Evolutionary conservation across 1,284 basidiomycete species (phyloP).

Genomic region (Pseudozyma sp.): DNA sequence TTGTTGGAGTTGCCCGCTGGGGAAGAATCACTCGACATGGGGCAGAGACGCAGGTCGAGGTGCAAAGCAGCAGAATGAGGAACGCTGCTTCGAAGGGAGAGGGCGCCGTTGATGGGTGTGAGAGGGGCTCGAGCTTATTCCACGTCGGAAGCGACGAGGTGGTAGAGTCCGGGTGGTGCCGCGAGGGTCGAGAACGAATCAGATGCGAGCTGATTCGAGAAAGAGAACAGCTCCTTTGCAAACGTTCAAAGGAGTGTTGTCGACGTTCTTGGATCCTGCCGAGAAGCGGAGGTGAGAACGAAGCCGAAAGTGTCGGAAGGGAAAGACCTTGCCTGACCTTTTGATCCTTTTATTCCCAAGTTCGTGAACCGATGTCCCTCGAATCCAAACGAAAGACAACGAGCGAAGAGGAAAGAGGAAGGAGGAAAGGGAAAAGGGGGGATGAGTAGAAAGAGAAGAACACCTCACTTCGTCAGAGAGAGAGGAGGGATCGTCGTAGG

Average conservation of each 20-base stretch:
- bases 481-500: conserved; percentile 35
- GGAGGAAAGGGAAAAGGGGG: conserved; percentile 17
- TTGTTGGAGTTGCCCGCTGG: conserved; percentile 44
- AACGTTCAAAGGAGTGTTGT: conserved; percentile 6
- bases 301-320: conserved; percentile 18
- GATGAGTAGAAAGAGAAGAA: conserved; percentile 20
- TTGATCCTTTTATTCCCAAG: conserved; percentile 1
- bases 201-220: conserved; percentile 25
- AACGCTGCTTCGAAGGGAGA: conserved; percentile 21
- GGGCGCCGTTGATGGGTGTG: not conserved
- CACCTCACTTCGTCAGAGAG: conserved; percentile 28
- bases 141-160: conserved; percentile 16
- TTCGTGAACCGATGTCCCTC: conserved; percentile 23
- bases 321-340: conserved; percentile 19
- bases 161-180: conserved; percentile 6
- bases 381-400: conserved; percentile 26
- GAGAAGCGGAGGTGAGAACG: conserved; percentile 13
- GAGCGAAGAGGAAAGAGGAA: conserved; percentile 9
- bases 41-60: conserved; percentile 37
- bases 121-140: not conserved
- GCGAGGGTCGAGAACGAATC: conserved; percentile 12
- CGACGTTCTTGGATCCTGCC: conserved; percentile 20
- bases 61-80: conserved; percentile 28
- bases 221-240: conserved; percentile 6
- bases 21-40: conserved; percentile 54